A percentile compares a stretch with the other conserved stretches of the same genome.
Conservation (phyloP, 1,284 basidiomycete genomes). For the Ganoderma sinense region DNA sequence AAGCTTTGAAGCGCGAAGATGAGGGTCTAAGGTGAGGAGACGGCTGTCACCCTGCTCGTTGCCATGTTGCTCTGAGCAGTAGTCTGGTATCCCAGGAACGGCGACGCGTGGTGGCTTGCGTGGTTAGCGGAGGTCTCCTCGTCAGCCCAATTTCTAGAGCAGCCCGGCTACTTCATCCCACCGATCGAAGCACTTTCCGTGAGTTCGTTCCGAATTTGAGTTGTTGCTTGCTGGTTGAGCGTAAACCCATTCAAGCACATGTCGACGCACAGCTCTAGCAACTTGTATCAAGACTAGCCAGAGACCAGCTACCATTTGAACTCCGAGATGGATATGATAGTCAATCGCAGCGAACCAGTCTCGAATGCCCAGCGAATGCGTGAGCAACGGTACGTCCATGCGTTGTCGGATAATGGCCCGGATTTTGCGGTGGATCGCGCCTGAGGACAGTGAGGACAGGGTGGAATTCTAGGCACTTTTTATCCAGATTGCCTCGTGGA, state of each 20-base stretch:
- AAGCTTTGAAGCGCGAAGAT: background rate
- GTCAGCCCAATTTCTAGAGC: background rate
- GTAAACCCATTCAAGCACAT: background rate
- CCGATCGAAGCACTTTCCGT: background rate
- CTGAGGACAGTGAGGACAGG: too few species aligned
- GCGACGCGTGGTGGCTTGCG: background rate
- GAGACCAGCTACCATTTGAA: background rate
- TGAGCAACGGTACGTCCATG: background rate
- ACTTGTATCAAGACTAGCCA: background rate
- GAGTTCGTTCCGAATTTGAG: background rate
- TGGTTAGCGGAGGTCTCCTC: background rate
- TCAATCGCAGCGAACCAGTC: background rate
- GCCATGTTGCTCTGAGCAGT: background rate
- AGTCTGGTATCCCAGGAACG: background rate
- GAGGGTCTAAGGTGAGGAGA: conserved; percentile 14
- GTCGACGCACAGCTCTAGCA: background rate
- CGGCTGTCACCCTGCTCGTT: background rate
- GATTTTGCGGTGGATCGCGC: background rate
- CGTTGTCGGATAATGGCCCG: background rate
- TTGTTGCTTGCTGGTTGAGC: too few species aligned
- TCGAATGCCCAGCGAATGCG: background rate
- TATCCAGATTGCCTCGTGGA: background rate
- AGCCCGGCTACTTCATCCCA: background rate
- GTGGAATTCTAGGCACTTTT: background rate
- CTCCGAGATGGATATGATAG: background rate